phyloP scores from a whole-genome alignment of 2,329 filamentous ascomycete genomes.

The Exophiala spinifera region DNA sequence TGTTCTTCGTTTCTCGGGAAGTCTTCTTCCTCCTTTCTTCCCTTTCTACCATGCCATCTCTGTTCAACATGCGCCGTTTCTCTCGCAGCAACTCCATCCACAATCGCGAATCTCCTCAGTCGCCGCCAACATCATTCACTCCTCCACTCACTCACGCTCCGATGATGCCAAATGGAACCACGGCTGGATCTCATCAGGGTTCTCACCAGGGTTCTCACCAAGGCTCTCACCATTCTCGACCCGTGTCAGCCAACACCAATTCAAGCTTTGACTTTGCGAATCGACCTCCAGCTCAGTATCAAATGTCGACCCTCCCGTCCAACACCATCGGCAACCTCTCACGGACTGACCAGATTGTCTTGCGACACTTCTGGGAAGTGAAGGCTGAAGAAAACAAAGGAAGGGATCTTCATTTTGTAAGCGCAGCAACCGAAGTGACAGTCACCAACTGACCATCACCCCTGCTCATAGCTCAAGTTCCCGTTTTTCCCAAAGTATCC shows the following conservation, averaged over 20 bases:
- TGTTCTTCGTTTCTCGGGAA: too few relatives aligned
- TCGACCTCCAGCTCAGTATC: conserved; percentile 20
- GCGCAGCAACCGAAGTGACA: neutral
- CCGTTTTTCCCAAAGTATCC: conserved; percentile 26
- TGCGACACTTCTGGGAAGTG: conserved; percentile 29
- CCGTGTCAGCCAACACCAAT: conserved; percentile 23
- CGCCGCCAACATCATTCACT: conserved; percentile 23
- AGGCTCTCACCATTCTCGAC: conserved; percentile 20
- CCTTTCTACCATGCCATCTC: conserved; percentile 16
- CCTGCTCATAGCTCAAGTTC: conserved; percentile 25
- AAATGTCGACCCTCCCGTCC: conserved; percentile 19
- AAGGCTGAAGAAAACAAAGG: conserved; percentile 27
- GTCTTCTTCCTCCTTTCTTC: neutral
- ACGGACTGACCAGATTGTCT: conserved; percentile 28
- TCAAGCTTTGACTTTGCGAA: conserved; percentile 28
- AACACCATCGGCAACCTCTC: conserved; percentile 21
- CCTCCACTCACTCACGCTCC: conserved; percentile 24
- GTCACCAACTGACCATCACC: neutral
- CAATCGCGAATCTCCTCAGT: conserved; percentile 15
- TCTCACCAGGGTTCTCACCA: conserved; percentile 16
- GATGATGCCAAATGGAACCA: conserved; percentile 20
- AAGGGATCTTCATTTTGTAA: conserved; percentile 28
- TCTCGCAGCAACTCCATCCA: conserved; percentile 20
- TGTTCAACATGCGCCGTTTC: conserved; percentile 25
- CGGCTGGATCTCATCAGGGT: too few relatives aligned